Evolutionary conservation across 345 rosid genomes (phyloP), one percentile per base, ranked within the genome.

Genomic region (Euphorbia lathyris): DNA sequence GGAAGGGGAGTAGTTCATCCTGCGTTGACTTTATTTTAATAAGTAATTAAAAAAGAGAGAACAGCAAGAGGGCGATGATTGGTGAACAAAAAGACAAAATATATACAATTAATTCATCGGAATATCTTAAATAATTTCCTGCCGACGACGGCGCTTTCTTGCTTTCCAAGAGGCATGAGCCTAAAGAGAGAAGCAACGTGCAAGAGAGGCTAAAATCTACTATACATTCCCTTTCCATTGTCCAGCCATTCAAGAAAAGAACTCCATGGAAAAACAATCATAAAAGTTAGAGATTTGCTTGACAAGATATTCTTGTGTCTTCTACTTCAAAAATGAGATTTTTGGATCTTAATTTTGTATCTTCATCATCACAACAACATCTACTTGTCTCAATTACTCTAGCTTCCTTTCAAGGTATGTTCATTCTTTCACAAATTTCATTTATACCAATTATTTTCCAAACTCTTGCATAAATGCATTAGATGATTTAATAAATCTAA

Each of bases 181-280:
- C 32, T 4, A 13, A 20, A 25, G 56, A 65, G 16, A 20, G 72
- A 75, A 77, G 73, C 69, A 80, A 67, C 53, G 58, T 66, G 68
- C 48, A 48, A 17, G 53, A 19, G 7, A 62, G 57, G 63, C 45
- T 40, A 40, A 29, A 52, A 12, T 38, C 72, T 40, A 11, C 4
- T 2, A 61, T 52, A 69, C 19, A 56, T 16, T 16, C 32, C 29
- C 65, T 61, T 70, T 30, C 51, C 69, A 53, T 68, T 27, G 2
- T 19, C 79, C 29, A 8, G 20, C 51, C 69, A 63, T 50, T 63
- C 72, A 86, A 78, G 87, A 52, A 81, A 86, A 74, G 87, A 78
- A 83, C 71, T 43, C 10, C 65, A 7, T 25, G 0, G 52, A 63
- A 42, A 66, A 7, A 69, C 59, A 68, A 48, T 65, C 59, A 40